Evolutionary conservation across 768 basidiomycete species (phyloP).

Genomic region (Trametes sanguinea): DNA sequence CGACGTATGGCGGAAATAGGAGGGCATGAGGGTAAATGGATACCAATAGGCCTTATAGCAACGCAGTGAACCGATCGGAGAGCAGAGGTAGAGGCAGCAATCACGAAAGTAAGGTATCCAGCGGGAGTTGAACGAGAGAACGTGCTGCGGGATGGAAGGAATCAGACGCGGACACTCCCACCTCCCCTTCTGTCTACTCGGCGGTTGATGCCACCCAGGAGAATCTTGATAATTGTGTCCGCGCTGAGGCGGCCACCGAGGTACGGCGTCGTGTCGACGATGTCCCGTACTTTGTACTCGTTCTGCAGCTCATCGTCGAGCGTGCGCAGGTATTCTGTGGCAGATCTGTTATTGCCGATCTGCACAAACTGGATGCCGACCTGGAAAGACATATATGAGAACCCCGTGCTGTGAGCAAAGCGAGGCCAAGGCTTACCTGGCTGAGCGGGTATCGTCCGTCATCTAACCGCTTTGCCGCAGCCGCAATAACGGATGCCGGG

Average conservation of each 20-base stretch:
- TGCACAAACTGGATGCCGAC: slow-evolving; percentile 75
- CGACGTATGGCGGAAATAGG: too few species aligned
- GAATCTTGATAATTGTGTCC: slow-evolving; percentile 57
- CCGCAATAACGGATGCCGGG: slow-evolving; percentile 49
- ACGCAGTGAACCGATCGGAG: too few species aligned
- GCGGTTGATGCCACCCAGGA: slow-evolving; percentile 68
- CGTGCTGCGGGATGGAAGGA: background rate
- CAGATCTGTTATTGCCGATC: slow-evolving; percentile 50
- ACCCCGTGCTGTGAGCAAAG: background rate
- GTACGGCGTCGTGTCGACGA: slow-evolving; percentile 70
- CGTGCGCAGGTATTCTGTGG: slow-evolving; percentile 47
- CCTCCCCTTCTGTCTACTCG: slow-evolving; percentile 42
- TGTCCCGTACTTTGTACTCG: slow-evolving; percentile 54
- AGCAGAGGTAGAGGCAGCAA: too few species aligned
- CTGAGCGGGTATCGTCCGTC: slow-evolving; percentile 49
- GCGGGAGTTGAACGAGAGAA: too few species aligned
- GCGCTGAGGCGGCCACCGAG: slow-evolving; percentile 44
- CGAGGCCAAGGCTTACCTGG: slow-evolving; percentile 42
- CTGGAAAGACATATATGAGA: slow-evolving; percentile 32
- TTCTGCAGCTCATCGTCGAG: slow-evolving; percentile 59
- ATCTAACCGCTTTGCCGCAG: slow-evolving; percentile 53
- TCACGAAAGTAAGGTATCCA: too few species aligned
- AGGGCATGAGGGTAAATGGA: too few species aligned
- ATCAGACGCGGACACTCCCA: slow-evolving; percentile 1
- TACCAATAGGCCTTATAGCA: too few species aligned